These are phyloP conservation scores for Tilletia horrida DNA, from an alignment of 1,284 basidiomycete genomes.

Conservation along the genomic window DNA sequence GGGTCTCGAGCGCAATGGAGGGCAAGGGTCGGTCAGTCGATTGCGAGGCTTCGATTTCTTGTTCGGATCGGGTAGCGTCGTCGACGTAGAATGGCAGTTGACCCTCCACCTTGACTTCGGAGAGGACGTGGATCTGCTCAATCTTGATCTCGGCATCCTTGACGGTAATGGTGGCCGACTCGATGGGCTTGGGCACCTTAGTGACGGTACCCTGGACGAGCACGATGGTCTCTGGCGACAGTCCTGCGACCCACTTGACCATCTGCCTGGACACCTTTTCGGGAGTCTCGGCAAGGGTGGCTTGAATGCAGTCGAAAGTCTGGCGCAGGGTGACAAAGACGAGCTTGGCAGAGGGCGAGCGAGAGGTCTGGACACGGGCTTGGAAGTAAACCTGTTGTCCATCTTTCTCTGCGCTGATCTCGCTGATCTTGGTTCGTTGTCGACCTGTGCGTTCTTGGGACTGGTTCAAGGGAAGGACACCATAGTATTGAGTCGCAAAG, in stretches of 20 bases:
- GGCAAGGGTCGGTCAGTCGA: slow-evolving; percentile 51
- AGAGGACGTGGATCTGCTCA: slow-evolving; percentile 77
- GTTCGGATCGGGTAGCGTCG: slow-evolving; percentile 82
- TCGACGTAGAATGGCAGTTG: slow-evolving; percentile 84
- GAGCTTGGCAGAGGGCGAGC: slow-evolving; percentile 77
- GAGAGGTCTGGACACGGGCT: slow-evolving; percentile 85
- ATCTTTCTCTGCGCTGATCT: slow-evolving; percentile 67
- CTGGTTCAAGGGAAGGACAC: slow-evolving; percentile 84
- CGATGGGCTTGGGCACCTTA: slow-evolving; percentile 73
- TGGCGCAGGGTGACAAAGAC: slow-evolving; percentile 91
- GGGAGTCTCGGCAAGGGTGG: slow-evolving; percentile 71
- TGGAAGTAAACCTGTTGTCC: slow-evolving; percentile 80
- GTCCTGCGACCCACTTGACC: slow-evolving; percentile 82
- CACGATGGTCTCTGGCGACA: slow-evolving; percentile 85
- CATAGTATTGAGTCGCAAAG: slow-evolving; percentile 80
- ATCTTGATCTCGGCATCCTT: slow-evolving; percentile 85
- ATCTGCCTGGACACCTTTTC: slow-evolving; percentile 92
- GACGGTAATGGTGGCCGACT: slow-evolving; percentile 83
- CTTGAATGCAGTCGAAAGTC: slow-evolving; percentile 83
- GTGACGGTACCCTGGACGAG: slow-evolving; percentile 69
- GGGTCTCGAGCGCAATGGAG: slow-evolving; percentile 65
- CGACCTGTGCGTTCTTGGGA: slow-evolving; percentile 67
- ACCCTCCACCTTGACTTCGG: slow-evolving; percentile 64
- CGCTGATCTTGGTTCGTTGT: slow-evolving; percentile 63
- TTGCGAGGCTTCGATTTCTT: slow-evolving; percentile 63